phyloP scores from a whole-genome alignment of 352 stramenopile species.

The Phytophthora agathidicida region DNA sequence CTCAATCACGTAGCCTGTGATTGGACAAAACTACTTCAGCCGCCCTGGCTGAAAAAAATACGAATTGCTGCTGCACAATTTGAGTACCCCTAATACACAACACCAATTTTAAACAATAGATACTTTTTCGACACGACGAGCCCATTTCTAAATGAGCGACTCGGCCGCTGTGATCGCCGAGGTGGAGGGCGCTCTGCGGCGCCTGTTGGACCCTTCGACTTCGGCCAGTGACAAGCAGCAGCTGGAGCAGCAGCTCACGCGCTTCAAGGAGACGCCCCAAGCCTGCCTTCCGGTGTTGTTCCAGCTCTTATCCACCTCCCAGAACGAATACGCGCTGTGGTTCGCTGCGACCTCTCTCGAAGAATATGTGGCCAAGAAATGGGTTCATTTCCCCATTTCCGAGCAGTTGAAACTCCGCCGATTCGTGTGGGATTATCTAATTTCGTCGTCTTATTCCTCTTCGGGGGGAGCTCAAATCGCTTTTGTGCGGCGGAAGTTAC shows the following conservation, averaged over 20 bases:
- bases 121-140: neutral
- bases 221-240: slow-evolving; percentile 48
- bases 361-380: slow-evolving; percentile 75
- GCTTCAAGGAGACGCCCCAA: slow-evolving; percentile 58
- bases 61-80: slow-evolving; percentile 3
- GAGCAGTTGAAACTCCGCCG: slow-evolving; percentile 58
- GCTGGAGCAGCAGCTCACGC: slow-evolving; percentile 64
- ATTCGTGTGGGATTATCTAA: slow-evolving; percentile 72
- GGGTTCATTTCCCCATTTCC: slow-evolving; percentile 44
- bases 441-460: slow-evolving; percentile 17
- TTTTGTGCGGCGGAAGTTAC: slow-evolving; percentile 73
- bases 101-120: no score
- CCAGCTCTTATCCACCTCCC: slow-evolving; percentile 60
- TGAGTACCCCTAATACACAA: slow-evolving; percentile 4
- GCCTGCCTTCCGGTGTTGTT: slow-evolving; percentile 73
- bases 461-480: slow-evolving; percentile 30
- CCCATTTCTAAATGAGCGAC: slow-evolving; percentile 27
- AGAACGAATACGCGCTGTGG: slow-evolving; percentile 81
- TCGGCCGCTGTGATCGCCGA: slow-evolving; percentile 53
- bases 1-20: slow-evolving; percentile 1
- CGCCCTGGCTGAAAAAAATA: neutral
- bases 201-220: slow-evolving; percentile 67
- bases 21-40: neutral
- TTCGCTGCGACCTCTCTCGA: slow-evolving; percentile 76
- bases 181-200: slow-evolving; percentile 62